These are phyloP conservation scores for Botrytis hyacinthi DNA, from an alignment of 2,329 filamentous ascomycete genomes.

Conservation along the genomic window DNA sequence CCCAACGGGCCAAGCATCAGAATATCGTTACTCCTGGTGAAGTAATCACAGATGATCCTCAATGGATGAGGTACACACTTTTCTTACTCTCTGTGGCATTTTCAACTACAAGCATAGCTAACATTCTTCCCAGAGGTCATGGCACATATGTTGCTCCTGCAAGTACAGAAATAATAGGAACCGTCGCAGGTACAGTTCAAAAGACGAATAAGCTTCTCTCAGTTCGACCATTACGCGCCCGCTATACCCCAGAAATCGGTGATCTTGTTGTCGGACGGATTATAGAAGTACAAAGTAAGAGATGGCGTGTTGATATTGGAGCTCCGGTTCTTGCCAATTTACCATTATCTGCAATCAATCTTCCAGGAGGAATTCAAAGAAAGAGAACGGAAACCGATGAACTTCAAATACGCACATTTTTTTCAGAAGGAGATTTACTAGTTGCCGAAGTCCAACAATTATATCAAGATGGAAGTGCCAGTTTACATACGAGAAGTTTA, in stretches of 20 bases:
- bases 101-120: conserved; percentile 23
- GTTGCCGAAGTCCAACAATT: conserved; percentile 93
- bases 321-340: conserved; percentile 82
- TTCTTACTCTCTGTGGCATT: no score
- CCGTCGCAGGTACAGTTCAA: conserved; percentile 83
- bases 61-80: conserved; percentile 80
- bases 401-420: conserved; percentile 95
- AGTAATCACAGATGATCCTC: conserved; percentile 82
- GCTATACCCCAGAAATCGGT: conserved; percentile 94
- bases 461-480: conserved; percentile 80
- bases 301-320: conserved; percentile 94
- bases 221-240: conserved; percentile 82
- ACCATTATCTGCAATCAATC: conserved; percentile 85
- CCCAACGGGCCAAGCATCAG: conserved; percentile 42
- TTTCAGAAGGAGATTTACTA: conserved; percentile 88
- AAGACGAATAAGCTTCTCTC: conserved; percentile 97
- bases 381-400: conserved; percentile 94
- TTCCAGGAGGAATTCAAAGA: conserved; percentile 88
- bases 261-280: conserved; percentile 94
- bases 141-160: conserved; percentile 74
- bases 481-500: conserved; percentile 83
- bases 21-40: conserved; percentile 85
- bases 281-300: conserved; percentile 85
- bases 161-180: conserved; percentile 74
- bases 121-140: conserved; percentile 66